phyloP scores from a whole-genome alignment of 2,329 filamentous ascomycete species.

The Trichoderma aggressivum region DNA sequence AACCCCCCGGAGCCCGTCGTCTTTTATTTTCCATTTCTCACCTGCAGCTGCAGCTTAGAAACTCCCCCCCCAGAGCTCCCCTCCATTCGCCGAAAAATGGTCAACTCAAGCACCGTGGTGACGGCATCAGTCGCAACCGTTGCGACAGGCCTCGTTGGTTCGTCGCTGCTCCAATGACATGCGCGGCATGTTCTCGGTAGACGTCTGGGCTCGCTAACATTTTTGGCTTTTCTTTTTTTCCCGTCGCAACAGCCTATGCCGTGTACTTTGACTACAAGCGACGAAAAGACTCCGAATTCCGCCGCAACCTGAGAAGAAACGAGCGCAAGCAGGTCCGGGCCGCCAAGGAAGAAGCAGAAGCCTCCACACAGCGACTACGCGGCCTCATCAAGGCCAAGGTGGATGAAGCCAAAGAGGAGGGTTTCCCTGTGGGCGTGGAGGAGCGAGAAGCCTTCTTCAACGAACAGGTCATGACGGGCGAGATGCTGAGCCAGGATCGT shows the following conservation, averaged over 20 bases:
- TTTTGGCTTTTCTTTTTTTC: background rate
- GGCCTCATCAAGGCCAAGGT: constrained; percentile 72
- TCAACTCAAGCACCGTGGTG: constrained; percentile 53
- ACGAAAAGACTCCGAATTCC: constrained; percentile 62
- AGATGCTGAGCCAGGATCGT: constrained; percentile 80
- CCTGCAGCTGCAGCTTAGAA: background rate
- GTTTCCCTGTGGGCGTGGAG: constrained; percentile 85
- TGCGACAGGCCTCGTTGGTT: constrained; percentile 60
- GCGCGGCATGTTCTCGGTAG: background rate
- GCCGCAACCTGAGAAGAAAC: constrained; percentile 67
- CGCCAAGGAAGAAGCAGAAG: constrained; percentile 69
- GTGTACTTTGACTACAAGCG: constrained; percentile 67
- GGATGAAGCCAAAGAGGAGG: constrained; percentile 80
- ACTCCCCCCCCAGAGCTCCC: background rate
- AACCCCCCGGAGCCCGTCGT: constrained; percentile 2
- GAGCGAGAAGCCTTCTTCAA: constrained; percentile 97
- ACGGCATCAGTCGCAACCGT: constrained; percentile 60
- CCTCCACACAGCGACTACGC: constrained; percentile 63
- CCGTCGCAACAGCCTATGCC: constrained; percentile 51
- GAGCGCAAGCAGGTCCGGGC: constrained; percentile 68
- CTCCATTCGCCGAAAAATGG: constrained; percentile 32
- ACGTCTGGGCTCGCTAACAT: constrained; percentile 22
- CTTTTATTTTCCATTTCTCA: constrained; percentile 13
- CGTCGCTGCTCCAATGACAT: constrained; percentile 19
- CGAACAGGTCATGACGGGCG: constrained; percentile 86